Base-by-base conservation (phyloP, 2,329 filamentous ascomycete genomes). In the Epicoccum nigrum region DNA sequence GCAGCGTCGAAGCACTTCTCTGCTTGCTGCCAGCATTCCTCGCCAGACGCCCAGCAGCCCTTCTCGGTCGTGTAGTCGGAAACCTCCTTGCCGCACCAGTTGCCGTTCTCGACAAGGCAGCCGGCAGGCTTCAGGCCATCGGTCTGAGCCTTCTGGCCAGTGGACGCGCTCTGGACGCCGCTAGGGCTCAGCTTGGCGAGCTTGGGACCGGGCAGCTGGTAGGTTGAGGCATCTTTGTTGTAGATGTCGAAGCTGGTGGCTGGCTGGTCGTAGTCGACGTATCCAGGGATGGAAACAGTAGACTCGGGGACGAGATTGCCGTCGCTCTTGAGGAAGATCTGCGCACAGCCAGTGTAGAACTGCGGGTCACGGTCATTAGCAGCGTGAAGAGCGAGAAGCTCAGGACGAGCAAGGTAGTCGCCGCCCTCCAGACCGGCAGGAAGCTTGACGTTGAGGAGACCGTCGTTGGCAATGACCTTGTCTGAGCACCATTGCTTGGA, bases 291-390 rank as follows among this genome's bases (percentile, higher is more conserved):
- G 44, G 76, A 79, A 50, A 87, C 85, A 3, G 79, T 81, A 0
- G 83, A 82, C 42, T 68, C 67, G 6, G 83, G 74, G 1, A 77
- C 69, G 0, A 83, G 73, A 41, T 76, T 70, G 6, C 76, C 80
- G 1, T 72, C 68, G 38, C 79, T 79, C 23, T 83, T 64, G 39
- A 92, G 71, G 65, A 83, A 88, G 56, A 91, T 77, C 71, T 92
- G 88, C 1, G 86, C 86, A 68, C 88, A 92, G 43, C 86, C 85
- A 43, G 82, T 76, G 69, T 88, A 92, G 74, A 89, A 89, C 70
- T 92, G 87, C n/a, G 88, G 71, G 45, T 71, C 68, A 7, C 74
- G 76, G 23, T 78, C 73, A 53, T 79, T 72, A 7, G 84, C 86
- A 40, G 83, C 75, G 62, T 91, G 88, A 30, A 92, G 79, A 1